Evolutionary conservation across 2,329 filamentous ascomycete genomes (phyloP), one percentile per base, ranked within the genome.

Genomic region (Graphiopsis chlorocephala): DNA sequence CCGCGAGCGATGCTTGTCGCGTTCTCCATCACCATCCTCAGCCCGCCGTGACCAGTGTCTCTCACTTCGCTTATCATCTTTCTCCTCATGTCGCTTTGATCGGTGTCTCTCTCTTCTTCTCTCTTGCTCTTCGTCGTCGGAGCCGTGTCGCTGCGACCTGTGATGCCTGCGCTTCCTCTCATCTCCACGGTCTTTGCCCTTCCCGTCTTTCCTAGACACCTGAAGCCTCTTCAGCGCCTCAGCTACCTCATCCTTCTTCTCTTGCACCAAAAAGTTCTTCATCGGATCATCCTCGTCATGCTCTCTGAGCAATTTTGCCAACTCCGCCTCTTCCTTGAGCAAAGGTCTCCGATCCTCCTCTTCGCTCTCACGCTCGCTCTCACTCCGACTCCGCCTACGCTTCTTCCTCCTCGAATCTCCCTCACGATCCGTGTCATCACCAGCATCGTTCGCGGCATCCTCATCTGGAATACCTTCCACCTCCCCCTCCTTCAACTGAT

Each of bases 231-330:
- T 82, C 70, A 90, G 78, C 3, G 92, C 93, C 65, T 86, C 85
- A 63, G 90, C 87, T 14, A 97, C 86, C 75, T 97, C 92, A 75
- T 92, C 92, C 78, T 91, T 93, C 84, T 98, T 97, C 78, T 96
- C 90, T 68, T 94, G 86, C 60, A 97, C 88, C 68, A 98, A 76
- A 72, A 91, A 97, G 42, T 87, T 88, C 78, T 97, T 97, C 95
- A 99, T 99, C 0, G 95, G 95, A 76, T 99, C 95, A 67, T 98
- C 94, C 26, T 97, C 93, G 69, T 98, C 95, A 52, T 75, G 72
- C 17, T 94, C 88, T 62, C 85, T 81, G 61, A 96, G 87, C 64
- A 98, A 77, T 52, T 87, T 84, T 59, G 87, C 86, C 58, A 98
- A 79, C 75, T 98, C 93, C 63, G 82, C 81, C 79, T 98, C 93